A percentile compares a stretch with the other conserved stretches of the same genome.
Conservation (phyloP, 768 basidiomycete genomes). For the Chalciporus chontae region DNA sequence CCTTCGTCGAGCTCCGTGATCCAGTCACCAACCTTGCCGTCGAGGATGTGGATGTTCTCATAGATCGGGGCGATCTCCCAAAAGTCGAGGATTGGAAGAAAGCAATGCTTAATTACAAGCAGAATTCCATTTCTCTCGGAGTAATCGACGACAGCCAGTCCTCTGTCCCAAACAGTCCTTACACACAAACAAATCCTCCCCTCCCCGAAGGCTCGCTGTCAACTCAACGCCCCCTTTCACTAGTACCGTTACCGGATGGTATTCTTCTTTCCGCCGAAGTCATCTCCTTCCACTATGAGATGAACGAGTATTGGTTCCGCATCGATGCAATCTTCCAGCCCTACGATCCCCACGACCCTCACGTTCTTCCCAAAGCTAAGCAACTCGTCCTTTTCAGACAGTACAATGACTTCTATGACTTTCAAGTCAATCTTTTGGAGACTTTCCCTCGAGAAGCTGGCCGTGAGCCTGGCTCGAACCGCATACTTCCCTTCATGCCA, state of each 20-base stretch:
- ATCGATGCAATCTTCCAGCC: slow-evolving; percentile 88
- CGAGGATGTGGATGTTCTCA: slow-evolving; percentile 68
- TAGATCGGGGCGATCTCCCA: slow-evolving; percentile 86
- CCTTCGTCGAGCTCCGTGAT: slow-evolving; percentile 96
- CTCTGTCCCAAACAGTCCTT: slow-evolving; percentile 45
- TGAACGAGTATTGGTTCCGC: slow-evolving; percentile 97
- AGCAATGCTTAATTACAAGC: slow-evolving; percentile 92
- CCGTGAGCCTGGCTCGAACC: slow-evolving; percentile 54
- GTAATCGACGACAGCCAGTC: slow-evolving; percentile 66
- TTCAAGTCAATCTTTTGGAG: slow-evolving; percentile 86
- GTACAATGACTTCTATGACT: slow-evolving; percentile 98
- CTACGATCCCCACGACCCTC: slow-evolving; percentile 57
- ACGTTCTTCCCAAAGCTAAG: slow-evolving; percentile 58
- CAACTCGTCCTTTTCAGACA: slow-evolving; percentile 88
- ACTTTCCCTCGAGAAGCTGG: slow-evolving; percentile 92
- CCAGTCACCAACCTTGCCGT: slow-evolving; percentile 81
- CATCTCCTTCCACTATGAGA: slow-evolving; percentile 96
- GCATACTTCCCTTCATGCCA: slow-evolving; percentile 96
- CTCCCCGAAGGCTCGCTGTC: slow-evolving; percentile 9
- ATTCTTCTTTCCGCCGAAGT: slow-evolving; percentile 84
- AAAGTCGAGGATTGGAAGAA: slow-evolving; percentile 99
- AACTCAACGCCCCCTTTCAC: slow-evolving; percentile 35
- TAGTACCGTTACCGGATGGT: slow-evolving; percentile 68
- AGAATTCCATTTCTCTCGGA: slow-evolving; percentile 91
- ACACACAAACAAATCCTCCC: slow-evolving; percentile 17